Conservation (phyloP, 1,284 basidiomycete genomes). For the Ustanciosporium gigantosporum region DNA sequence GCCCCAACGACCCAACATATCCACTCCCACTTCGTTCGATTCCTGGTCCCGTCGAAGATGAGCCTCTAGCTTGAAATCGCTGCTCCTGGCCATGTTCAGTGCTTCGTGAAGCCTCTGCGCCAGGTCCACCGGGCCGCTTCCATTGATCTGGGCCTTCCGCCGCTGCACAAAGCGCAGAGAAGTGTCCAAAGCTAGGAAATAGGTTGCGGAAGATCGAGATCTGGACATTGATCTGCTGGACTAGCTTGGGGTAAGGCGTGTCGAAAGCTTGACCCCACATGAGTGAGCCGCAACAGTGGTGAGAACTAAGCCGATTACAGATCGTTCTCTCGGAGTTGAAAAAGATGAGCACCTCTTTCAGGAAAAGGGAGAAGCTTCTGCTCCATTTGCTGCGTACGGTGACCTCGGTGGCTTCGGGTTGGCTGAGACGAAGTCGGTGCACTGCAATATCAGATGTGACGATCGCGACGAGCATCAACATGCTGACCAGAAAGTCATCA, state of each 20-base stretch:
- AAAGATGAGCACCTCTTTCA: slow-evolving; percentile 10
- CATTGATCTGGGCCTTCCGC: slow-evolving; percentile 2
- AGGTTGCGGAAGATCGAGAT: slow-evolving; percentile 25
- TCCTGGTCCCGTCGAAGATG: too few species aligned
- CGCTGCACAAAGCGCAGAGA: slow-evolving; percentile 15
- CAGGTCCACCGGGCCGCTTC: too few species aligned
- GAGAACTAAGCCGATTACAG: slow-evolving; percentile 20
- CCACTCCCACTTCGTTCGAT: too few species aligned
- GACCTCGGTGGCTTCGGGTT: slow-evolving; percentile 2
- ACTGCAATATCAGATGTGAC: slow-evolving; percentile 14
- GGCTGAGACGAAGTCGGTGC: slow-evolving; percentile 4
- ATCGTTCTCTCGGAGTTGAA: slow-evolving; percentile 14
- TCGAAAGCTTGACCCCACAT: slow-evolving; percentile 12
- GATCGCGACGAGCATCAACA: slow-evolving; percentile 14
- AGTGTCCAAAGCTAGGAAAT: slow-evolving; percentile 30
- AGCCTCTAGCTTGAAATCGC: too few species aligned
- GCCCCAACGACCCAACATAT: too few species aligned
- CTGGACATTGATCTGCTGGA: slow-evolving; percentile 11
- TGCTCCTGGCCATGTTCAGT: too few species aligned
- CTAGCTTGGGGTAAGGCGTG: slow-evolving; percentile 9
- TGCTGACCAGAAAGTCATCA: slow-evolving; percentile 19
- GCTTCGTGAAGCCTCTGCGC: too few species aligned
- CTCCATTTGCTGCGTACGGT: slow-evolving; percentile 7
- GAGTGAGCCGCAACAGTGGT: slow-evolving; percentile 13
- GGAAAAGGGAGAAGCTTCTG: slow-evolving; percentile 14